These are phyloP conservation scores for Clitoria ternatea DNA, from an alignment of 306 rosid species.

Conservation along the genomic window DNA sequence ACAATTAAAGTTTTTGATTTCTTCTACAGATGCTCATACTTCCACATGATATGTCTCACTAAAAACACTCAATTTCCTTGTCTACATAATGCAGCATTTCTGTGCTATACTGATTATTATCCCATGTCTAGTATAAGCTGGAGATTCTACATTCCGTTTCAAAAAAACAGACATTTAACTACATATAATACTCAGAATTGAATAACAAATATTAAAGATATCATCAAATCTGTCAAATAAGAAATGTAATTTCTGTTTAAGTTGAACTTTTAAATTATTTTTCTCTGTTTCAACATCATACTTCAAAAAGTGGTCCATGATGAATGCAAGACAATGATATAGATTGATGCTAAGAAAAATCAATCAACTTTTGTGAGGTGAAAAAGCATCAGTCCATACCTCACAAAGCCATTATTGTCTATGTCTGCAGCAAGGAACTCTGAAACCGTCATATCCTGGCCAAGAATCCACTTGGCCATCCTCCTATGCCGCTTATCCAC, in stretches of 20 bases:
- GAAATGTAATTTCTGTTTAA: neutral
- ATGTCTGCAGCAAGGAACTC: constrained; percentile 96
- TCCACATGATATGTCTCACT: neutral
- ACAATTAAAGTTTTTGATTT: neutral
- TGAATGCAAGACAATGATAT: neutral
- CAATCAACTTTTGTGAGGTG: neutral
- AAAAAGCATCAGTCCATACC: constrained; percentile 46
- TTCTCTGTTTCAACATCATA: neutral
- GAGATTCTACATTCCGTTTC: no score
- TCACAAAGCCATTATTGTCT: constrained; percentile 89
- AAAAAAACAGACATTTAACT: constrained; percentile 11
- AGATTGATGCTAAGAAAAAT: neutral
- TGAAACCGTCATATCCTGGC: constrained; percentile 88
- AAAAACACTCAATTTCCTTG: neutral
- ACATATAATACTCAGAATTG: neutral
- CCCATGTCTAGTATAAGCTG: no score
- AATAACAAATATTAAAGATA: neutral
- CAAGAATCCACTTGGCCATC: constrained; percentile 98
- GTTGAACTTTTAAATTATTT: neutral
- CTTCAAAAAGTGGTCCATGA: neutral
- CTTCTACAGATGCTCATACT: neutral
- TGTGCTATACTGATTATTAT: neutral
- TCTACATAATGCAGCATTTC: constrained; percentile 10
- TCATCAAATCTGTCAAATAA: neutral
- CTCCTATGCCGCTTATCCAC: constrained; percentile 91